Percentiles rank a stretch among this genome's conserved stretches.
phyloP scores from a whole-genome alignment of 495 filamentous ascomycete genomes.

The Stereocaulon alpinum region DNA sequence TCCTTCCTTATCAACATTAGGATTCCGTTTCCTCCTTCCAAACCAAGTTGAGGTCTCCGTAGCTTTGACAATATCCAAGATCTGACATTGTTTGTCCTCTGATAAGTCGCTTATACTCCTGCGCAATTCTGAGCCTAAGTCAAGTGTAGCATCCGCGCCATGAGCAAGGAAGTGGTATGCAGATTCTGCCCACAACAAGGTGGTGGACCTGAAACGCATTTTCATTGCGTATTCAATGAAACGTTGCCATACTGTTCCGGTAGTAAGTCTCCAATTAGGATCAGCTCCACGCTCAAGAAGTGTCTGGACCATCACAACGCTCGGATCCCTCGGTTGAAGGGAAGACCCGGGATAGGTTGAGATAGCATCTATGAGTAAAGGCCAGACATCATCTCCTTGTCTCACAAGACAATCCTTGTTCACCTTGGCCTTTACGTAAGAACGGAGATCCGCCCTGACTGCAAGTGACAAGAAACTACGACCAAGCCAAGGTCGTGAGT shows the following conservation, averaged over 20 bases:
- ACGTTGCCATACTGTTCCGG: background rate
- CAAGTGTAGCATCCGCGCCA: background rate
- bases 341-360: no score
- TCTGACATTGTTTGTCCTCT: background rate
- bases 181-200: background rate
- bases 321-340: no score
- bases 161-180: background rate
- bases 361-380: background rate
- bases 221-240: background rate
- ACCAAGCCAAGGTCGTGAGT: background rate
- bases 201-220: background rate
- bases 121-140: background rate
- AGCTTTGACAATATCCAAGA: background rate
- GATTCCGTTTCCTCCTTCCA: background rate
- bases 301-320: background rate
- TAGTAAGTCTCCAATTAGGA: background rate
- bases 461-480: background rate
- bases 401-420: background rate
- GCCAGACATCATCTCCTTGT: no score
- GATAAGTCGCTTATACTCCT: background rate
- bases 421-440: background rate
- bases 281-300: background rate
- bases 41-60: background rate
- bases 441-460: background rate
- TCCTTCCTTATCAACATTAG: no score